Conservation (phyloP, 2,329 filamentous ascomycete genomes). For the Colletotrichum tabaci region DNA sequence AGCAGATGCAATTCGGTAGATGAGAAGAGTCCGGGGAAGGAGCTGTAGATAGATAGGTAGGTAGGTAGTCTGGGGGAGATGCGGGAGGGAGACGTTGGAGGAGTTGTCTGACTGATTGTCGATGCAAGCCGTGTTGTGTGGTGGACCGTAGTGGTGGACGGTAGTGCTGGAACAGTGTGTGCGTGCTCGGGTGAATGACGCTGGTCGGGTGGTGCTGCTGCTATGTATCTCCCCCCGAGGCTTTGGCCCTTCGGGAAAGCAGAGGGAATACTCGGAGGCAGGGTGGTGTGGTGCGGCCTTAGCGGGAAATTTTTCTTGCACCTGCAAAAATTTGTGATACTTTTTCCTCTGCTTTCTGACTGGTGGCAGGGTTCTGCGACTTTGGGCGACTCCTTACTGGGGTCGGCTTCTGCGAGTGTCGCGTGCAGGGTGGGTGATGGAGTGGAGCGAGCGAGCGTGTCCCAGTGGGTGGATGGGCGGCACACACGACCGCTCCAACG, state of each 20-base stretch:
- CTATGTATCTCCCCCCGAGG: conserved; percentile 13
- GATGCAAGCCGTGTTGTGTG: conserved; percentile 29
- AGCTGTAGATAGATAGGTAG: neutral
- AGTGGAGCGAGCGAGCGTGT: conserved; percentile 21
- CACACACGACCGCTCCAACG: conserved; percentile 18
- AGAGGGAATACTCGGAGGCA: conserved; percentile 39
- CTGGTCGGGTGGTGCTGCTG: conserved; percentile 38
- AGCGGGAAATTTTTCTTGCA: conserved; percentile 38
- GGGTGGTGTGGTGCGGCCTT: conserved; percentile 34
- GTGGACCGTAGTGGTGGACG: neutral
- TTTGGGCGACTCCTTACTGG: conserved; percentile 21
- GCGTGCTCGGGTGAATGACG: conserved; percentile 42
- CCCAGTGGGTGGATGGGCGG: conserved; percentile 5
- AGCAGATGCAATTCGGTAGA: conserved; percentile 19
- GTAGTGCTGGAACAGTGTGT: neutral
- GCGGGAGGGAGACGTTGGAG: conserved; percentile 23
- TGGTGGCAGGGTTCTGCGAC: conserved; percentile 28
- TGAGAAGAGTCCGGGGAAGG: conserved; percentile 30
- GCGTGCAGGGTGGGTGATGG: conserved; percentile 32
- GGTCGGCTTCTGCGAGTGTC: conserved; percentile 28
- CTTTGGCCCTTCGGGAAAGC: conserved; percentile 19
- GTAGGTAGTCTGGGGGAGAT: conserved; percentile 9
- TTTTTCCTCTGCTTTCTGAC: conserved; percentile 9
- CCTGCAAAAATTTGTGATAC: conserved; percentile 38
- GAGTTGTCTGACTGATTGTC: conserved; percentile 14